These are phyloP conservation scores for Aspergillus olivimuriae DNA, from an alignment of 495 filamentous ascomycete species.

Conservation along the genomic window DNA sequence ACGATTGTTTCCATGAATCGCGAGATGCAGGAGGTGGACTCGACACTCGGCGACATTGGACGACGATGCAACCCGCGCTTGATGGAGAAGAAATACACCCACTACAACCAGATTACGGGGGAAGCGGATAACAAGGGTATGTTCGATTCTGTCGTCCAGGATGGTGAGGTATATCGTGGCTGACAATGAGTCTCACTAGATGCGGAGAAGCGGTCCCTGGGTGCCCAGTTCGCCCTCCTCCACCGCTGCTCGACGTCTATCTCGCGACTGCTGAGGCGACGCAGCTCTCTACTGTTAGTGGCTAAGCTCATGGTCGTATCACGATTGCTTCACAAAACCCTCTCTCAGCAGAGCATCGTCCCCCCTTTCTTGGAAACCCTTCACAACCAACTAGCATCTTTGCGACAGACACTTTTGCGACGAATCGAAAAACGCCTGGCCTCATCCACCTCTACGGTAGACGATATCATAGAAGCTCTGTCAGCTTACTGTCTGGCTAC, in stretches of 20 bases:
- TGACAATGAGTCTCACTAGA: slow-evolving; percentile 35
- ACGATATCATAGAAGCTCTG: slow-evolving; percentile 61
- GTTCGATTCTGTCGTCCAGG: too few relatives aligned
- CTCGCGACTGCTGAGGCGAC: slow-evolving; percentile 50
- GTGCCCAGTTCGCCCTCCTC: slow-evolving; percentile 57
- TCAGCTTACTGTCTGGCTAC: slow-evolving; percentile 78
- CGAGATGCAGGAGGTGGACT: slow-evolving; percentile 69
- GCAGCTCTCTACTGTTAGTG: slow-evolving; percentile 56
- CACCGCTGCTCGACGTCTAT: slow-evolving; percentile 51
- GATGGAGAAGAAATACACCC: slow-evolving; percentile 60
- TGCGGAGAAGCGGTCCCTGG: slow-evolving; percentile 47
- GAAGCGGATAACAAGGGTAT: slow-evolving; percentile 41
- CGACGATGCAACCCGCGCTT: slow-evolving; percentile 67
- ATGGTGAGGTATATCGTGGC: too few relatives aligned
- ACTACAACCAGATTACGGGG: slow-evolving; percentile 53
- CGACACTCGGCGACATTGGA: slow-evolving; percentile 63
- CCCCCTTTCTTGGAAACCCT: slow-evolving; percentile 55
- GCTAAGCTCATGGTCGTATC: slow-evolving; percentile 79
- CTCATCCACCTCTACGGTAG: slow-evolving; percentile 38
- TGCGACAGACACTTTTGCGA: slow-evolving; percentile 55
- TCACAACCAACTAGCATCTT: slow-evolving; percentile 52
- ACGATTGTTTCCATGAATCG: slow-evolving; percentile 82
- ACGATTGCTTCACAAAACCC: slow-evolving; percentile 60
- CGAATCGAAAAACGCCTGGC: slow-evolving; percentile 64
- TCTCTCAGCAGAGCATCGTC: slow-evolving; percentile 45